Conservation (phyloP, 345 rosid genomes). For the Triadica sebifera region DNA sequence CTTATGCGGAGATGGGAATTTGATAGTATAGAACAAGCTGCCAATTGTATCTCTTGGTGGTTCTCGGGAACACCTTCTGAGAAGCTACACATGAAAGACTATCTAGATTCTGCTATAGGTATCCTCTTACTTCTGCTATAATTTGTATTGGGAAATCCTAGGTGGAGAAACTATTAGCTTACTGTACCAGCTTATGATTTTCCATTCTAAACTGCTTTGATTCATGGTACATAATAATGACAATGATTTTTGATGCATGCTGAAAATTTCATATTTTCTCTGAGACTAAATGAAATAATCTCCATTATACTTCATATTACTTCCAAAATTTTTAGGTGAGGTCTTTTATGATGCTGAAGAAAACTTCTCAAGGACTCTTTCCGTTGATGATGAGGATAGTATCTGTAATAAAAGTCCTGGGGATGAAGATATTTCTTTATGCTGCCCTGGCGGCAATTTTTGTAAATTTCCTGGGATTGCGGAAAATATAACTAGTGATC, state of each 20-base stretch:
- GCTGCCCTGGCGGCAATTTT: conserved; percentile 36
- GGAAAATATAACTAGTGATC: conserved; percentile 35
- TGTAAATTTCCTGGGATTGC: conserved; percentile 28
- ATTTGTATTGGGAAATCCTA: background rate
- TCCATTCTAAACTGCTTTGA: background rate
- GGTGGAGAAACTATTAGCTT: background rate
- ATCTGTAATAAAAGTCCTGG: conserved; percentile 25
- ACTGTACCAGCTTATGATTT: background rate
- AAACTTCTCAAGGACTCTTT: conserved; percentile 39
- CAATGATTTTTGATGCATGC: background rate
- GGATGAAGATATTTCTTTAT: conserved; percentile 39
- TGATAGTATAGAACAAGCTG: conserved; percentile 82
- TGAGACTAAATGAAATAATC: conserved; percentile 6
- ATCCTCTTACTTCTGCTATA: conserved; percentile 15
- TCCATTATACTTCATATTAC: background rate
- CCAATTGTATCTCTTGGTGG: conserved; percentile 60
- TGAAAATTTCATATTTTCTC: background rate
- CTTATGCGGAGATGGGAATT: conserved; percentile 97
- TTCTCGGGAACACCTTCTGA: conserved; percentile 71
- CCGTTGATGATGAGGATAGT: conserved; percentile 38
- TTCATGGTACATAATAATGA: background rate
- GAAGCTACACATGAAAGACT: conserved; percentile 46
- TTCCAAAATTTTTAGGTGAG: conserved; percentile 55
- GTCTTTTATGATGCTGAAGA: conserved; percentile 76
- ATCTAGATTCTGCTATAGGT: conserved; percentile 63